phyloP scores from a whole-genome alignment of 495 filamentous ascomycete genomes.

The Aspergillus sparsus region DNA sequence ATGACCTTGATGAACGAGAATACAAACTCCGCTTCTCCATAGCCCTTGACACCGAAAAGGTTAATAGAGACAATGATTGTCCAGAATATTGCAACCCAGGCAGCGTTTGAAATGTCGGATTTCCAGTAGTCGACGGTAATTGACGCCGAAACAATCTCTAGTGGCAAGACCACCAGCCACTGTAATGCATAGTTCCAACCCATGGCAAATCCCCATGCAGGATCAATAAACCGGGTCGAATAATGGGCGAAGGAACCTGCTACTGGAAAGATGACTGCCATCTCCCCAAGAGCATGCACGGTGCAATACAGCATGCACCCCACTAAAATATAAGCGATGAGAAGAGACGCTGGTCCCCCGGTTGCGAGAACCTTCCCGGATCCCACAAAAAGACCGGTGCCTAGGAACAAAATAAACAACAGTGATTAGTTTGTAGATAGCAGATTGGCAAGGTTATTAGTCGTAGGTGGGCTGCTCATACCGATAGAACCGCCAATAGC shows the following conservation, averaged over 20 bases:
- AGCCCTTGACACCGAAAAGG: slow-evolving; percentile 81
- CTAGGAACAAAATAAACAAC: slow-evolving; percentile 39
- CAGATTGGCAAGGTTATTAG: neutral
- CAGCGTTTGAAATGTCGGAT: slow-evolving; percentile 61
- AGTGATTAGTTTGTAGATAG: slow-evolving; percentile 10
- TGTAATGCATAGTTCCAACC: slow-evolving; percentile 98
- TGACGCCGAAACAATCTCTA: slow-evolving; percentile 89
- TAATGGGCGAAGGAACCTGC: slow-evolving; percentile 92
- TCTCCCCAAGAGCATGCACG: slow-evolving; percentile 87
- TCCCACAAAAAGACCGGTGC: slow-evolving; percentile 88
- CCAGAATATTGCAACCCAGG: slow-evolving; percentile 87
- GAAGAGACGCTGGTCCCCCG: slow-evolving; percentile 81
- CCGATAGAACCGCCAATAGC: slow-evolving; percentile 95
- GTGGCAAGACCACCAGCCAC: slow-evolving; percentile 85
- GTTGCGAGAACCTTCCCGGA: slow-evolving; percentile 74
- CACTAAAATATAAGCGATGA: slow-evolving; percentile 80
- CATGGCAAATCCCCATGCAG: slow-evolving; percentile 97
- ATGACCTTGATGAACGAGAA: slow-evolving; percentile 85
- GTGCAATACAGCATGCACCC: slow-evolving; percentile 91
- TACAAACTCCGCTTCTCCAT: slow-evolving; percentile 88
- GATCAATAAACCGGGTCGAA: slow-evolving; percentile 89
- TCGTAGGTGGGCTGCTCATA: slow-evolving; percentile 32
- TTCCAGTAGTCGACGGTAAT: slow-evolving; percentile 90
- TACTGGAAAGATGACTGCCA: slow-evolving; percentile 88
- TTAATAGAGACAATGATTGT: slow-evolving; percentile 75